Evolutionary conservation across 768 basidiomycete genomes (phyloP).

Genomic region (Boletus tomentosulus): DNA sequence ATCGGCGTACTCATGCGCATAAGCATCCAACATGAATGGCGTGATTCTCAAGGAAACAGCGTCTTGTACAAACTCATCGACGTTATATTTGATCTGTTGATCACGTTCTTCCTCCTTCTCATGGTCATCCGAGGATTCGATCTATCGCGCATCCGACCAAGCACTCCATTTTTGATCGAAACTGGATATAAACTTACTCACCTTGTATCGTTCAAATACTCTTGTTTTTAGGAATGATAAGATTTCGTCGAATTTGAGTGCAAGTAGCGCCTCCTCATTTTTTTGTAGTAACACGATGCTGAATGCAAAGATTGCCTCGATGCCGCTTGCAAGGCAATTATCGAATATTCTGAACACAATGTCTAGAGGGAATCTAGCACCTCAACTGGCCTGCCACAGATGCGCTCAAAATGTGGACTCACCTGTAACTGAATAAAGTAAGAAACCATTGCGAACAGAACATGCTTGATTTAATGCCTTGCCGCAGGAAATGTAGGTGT

Average conservation of each 20-base stretch:
- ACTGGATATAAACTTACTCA: conserved; percentile 7
- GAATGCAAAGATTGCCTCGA: conserved; percentile 96
- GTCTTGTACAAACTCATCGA: conserved; percentile 84
- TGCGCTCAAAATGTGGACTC: conserved; percentile 16
- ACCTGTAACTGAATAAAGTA: conserved; percentile 95
- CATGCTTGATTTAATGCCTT: conserved; percentile 97
- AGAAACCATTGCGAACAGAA: conserved; percentile 99
- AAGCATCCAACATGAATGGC: conserved; percentile 92
- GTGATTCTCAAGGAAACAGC: conserved; percentile 84
- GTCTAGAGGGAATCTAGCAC: conserved; percentile 80
- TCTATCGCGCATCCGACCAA: conserved; percentile 13
- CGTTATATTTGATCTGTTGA: conserved; percentile 44
- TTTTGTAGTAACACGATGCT: conserved; percentile 81
- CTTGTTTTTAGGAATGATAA: conserved; percentile 76
- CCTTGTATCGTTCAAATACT: conserved; percentile 82
- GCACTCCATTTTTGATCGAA: not conserved
- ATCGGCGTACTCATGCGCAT: conserved; percentile 86
- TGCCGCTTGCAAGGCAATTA: conserved; percentile 92
- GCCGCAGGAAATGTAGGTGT: conserved; percentile 88
- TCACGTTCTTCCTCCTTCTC: conserved; percentile 23
- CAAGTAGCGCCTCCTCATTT: conserved; percentile 76
- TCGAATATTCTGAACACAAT: conserved; percentile 97
- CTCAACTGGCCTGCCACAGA: not conserved
- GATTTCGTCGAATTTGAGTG: conserved; percentile 89
- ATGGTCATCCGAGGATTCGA: conserved; percentile 26